Conservation (phyloP, 2,329 filamentous ascomycete species). For the Pseudogymnoascus sp. region DNA sequence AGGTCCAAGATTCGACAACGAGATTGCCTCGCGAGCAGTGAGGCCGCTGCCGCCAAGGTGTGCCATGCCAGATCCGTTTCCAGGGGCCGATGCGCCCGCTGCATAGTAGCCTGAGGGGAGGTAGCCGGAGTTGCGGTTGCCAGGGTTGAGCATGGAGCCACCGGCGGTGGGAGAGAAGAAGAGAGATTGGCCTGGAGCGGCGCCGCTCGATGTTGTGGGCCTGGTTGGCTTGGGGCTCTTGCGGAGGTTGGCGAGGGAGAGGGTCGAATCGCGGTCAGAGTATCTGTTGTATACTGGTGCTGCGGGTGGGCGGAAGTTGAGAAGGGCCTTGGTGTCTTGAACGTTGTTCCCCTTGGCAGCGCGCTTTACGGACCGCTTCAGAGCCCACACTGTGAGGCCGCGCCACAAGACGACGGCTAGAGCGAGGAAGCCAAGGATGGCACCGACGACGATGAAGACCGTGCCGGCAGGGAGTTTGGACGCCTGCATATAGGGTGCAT, state of each 20-base stretch:
- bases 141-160: slow-evolving; percentile 44
- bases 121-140: slow-evolving; percentile 68
- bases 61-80: slow-evolving; percentile 29
- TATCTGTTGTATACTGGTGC: slow-evolving; percentile 59
- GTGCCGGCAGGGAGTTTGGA: slow-evolving; percentile 84
- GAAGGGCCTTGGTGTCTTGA: slow-evolving; percentile 60
- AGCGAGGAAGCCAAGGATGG: slow-evolving; percentile 76
- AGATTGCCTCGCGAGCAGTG: slow-evolving; percentile 39
- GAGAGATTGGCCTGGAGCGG: slow-evolving; percentile 38
- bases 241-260: slow-evolving; percentile 26
- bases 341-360: slow-evolving; percentile 70
- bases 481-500: slow-evolving; percentile 87
- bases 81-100: slow-evolving; percentile 41
- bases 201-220: slow-evolving; percentile 26
- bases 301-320: slow-evolving; percentile 46
- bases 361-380: slow-evolving; percentile 84
- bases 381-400: slow-evolving; percentile 76
- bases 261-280: slow-evolving; percentile 41
- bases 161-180: slow-evolving; percentile 95
- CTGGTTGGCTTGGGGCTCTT: slow-evolving; percentile 28
- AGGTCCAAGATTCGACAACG: slow-evolving; percentile 48
- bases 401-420: slow-evolving; percentile 84
- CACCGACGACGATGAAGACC: slow-evolving; percentile 91
- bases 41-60: slow-evolving; percentile 34
- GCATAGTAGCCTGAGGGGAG: slow-evolving; percentile 90